Evolutionary conservation across 2,329 filamentous ascomycete genomes (phyloP).

Genomic region (Trichoderma gracile): DNA sequence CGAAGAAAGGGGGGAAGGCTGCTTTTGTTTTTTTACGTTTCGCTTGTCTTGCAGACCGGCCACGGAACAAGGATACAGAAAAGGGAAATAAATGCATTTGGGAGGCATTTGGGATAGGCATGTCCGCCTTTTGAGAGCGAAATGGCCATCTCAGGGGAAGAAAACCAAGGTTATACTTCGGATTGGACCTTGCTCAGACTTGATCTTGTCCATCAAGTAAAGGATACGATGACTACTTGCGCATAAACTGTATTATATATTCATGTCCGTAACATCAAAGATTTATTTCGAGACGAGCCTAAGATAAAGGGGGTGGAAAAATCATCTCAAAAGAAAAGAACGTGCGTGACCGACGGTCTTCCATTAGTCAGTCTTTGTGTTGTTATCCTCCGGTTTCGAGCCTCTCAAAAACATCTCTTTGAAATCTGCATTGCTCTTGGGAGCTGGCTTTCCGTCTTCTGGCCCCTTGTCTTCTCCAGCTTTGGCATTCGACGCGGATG

Average conservation of each 20-base stretch:
- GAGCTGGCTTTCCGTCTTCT: constrained; percentile 32
- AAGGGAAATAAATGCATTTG: not conserved
- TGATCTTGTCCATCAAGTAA: not conserved
- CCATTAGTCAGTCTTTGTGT: constrained; percentile 10
- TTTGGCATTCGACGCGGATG: constrained; percentile 29
- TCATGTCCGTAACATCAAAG: not conserved
- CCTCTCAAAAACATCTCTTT: constrained; percentile 52
- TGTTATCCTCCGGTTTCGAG: constrained; percentile 24
- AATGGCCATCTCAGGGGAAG: not conserved
- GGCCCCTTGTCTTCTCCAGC: not conserved
- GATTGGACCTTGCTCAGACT: not conserved
- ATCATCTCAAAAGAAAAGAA: too few relatives aligned
- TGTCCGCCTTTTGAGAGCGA: not conserved
- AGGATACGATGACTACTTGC: not conserved
- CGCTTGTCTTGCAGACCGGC: not conserved
- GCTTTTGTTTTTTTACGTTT: not conserved
- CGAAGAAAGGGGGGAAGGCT: not conserved
- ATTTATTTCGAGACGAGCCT: not conserved
- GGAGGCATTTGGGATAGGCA: constrained; percentile 18
- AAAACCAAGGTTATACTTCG: not conserved
- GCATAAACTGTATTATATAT: not conserved
- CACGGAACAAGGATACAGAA: not conserved
- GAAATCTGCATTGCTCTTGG: constrained; percentile 60
- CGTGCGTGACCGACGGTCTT: not conserved
- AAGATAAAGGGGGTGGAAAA: not conserved